Base-by-base conservation (phyloP, 441 rosid genomes). In the Populus hybrid region DNA sequence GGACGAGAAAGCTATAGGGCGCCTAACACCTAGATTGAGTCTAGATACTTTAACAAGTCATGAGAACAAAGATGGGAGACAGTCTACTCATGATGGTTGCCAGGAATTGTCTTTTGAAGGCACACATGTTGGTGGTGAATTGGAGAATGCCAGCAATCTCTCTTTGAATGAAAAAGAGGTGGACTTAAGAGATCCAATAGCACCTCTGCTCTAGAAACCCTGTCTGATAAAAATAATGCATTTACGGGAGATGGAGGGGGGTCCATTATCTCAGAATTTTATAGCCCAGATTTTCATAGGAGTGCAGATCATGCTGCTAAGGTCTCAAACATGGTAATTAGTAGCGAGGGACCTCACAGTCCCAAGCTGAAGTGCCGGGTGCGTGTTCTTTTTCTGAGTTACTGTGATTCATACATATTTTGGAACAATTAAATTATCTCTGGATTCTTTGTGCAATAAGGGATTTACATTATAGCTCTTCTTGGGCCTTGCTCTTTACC, bases 311-410 rank as follows among this genome's bases (percentile, higher is more conserved):
- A 69, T 77, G 79, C 35, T 67, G 30, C 40, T 77, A 87, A 82
- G 80, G 82, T 74, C 75, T 75, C 91, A 74, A 81, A 85, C 72
- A 75, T 76, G 16, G 82, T 87, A 61, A 74, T 87, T 50, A 81
- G 50, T 68, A 85, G 79, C 73, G 97, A 89, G 75, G 87, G 85
- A 72, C 83, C 75, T 36, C 88, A 81, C 80, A 72, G 77, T 79
- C 86, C 86, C 68, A 96, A 89, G 85, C 89, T 94, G 73, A 90
- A 85, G 85, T 90, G 93, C 73, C 93, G 98, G 92, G 99, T 96
- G 84, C 83, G 97, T 53, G 35, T 75, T 78, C 78, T n/a, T 68
- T 77, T 73, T 46, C 69, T 57, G 38, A 71, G 71, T 74, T 79
- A 8, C 9, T 76, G 75, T 67, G 71, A 50, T 16, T n/a, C 9